Evolutionary conservation across 2,329 filamentous ascomycete genomes (phyloP), one percentile per base, ranked within the genome.

Genomic region (Trichoderma afroharzianum): DNA sequence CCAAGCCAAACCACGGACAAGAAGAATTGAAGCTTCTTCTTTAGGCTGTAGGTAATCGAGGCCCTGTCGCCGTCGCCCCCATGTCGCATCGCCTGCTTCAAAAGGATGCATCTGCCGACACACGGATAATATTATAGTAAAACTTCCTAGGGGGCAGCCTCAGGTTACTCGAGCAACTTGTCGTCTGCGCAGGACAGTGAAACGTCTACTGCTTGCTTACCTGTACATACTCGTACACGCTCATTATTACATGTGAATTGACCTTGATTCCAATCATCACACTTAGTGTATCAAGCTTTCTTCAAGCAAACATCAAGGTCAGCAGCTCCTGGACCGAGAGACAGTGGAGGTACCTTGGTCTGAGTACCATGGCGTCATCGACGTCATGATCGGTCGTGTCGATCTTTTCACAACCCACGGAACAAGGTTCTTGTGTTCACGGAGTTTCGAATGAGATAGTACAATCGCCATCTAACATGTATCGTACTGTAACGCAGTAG

Each of bases 1-100:
- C 26, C 43, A 14, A 26, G 21, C 33, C 33, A 14, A 26, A 28
- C 33, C 33, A 36, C 14, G 33, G 50, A 33, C 50, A 18, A 32
- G 30, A 33, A 67, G 24, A 57, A 30, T 39, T 67, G 63, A 67
- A 67, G 63, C 63, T 67, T 67, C 63, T 67, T 67, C 63, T 58
- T 57, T 67, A 43, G 63, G 63, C 50, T 33, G 63, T 57, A 50
- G n/a, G 43, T 11, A 26, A 36, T 18, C 43, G n/a, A 50, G 12
- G 47, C 47, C 62, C 55, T 58, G 55, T 30, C 12, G 33, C 26
- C n/a, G 63, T 36, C 30, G 18, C 39, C 55, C 66, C 66, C 57
- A 69, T 69, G 57, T 69, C 66, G 21, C 33, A 30, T 32, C 30
- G 57, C 57, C 28, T 67, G 33, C 64, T 68, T 58, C 26, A 36